Conservation (phyloP, 1,139 yeast genomes). For the Lodderomyces oxycetoniae region DNA sequence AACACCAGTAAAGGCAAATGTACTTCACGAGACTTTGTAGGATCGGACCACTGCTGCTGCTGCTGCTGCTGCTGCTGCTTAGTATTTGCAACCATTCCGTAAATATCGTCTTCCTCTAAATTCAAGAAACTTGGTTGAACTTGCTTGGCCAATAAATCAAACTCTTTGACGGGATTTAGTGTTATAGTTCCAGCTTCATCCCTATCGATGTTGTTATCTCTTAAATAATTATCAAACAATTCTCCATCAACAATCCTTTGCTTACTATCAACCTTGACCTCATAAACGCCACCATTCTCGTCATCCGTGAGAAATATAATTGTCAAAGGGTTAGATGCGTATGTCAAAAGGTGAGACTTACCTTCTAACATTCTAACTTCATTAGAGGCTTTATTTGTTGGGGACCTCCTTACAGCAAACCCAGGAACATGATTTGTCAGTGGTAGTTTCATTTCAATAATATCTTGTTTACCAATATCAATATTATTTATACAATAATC, state of each 20-base stretch:
- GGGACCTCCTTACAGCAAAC: conserved; percentile 34
- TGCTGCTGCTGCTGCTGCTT: conserved; percentile 10
- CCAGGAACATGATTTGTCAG: conserved; percentile 30
- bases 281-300: conserved; percentile 26
- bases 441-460: conserved; percentile 18
- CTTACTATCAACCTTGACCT: conserved; percentile 20
- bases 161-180: conserved; percentile 19
- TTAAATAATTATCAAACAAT: conserved; percentile 22
- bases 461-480: conserved; percentile 23
- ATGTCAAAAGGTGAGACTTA: conserved; percentile 42
- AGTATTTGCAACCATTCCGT: conserved; percentile 15
- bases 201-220: conserved; percentile 13
- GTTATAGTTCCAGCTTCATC: conserved; percentile 14
- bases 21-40: conserved; percentile 14
- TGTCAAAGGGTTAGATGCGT: conserved; percentile 28
- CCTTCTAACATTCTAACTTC: conserved; percentile 36
- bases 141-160: conserved; percentile 10
- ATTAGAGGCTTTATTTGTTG: conserved; percentile 26
- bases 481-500: conserved; percentile 23
- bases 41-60: conserved; percentile 11
- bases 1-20: conserved; percentile 18
- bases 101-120: conserved; percentile 16
- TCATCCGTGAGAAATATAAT: conserved; percentile 21
- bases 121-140: conserved; percentile 16
- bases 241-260: conserved; percentile 22